These are phyloP conservation scores for Blastobotrys proliferans DNA, from an alignment of 1,139 yeast genomes.

Conservation along the genomic window DNA sequence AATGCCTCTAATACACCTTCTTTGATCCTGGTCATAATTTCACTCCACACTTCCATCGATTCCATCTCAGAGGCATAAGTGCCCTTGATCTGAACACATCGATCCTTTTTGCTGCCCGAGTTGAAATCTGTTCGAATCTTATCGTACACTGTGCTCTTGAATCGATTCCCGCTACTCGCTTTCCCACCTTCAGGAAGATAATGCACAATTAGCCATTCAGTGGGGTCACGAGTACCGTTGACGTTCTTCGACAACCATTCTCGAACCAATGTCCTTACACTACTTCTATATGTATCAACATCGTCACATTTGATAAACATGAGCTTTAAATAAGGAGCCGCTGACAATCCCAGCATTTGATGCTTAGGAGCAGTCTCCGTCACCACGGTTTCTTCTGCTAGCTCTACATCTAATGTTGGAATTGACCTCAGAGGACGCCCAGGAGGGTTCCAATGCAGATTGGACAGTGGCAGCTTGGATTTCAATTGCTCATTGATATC, in stretches of 20 bases:
- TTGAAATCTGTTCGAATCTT: conserved; percentile 68
- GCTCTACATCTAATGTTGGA: conserved; percentile 53
- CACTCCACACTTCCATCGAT: conserved; percentile 49
- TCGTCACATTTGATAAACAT: conserved; percentile 66
- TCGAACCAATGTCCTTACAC: conserved; percentile 72
- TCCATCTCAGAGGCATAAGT: conserved; percentile 39
- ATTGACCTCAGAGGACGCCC: conserved; percentile 63
- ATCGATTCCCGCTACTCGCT: conserved; percentile 37
- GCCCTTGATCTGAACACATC: conserved; percentile 35
- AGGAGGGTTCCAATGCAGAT: conserved; percentile 72
- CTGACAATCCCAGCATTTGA: conserved; percentile 41
- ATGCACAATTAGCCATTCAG: conserved; percentile 65
- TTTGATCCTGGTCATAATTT: conserved; percentile 46
- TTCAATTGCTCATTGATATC: conserved; percentile 50
- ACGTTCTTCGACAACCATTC: conserved; percentile 69
- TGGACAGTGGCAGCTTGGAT: conserved; percentile 58
- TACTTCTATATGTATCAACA: conserved; percentile 69
- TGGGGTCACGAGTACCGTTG: conserved; percentile 41
- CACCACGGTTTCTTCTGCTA: conserved; percentile 60
- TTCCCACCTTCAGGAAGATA: conserved; percentile 42
- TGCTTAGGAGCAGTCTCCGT: conserved; percentile 34
- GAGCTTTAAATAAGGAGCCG: conserved; percentile 57
- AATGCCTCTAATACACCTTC: conserved; percentile 54
- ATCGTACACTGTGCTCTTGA: conserved; percentile 57
- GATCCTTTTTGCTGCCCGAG: conserved; percentile 33